Evolutionary conservation across 495 filamentous ascomycete species (phyloP).

Genomic region (Cercophora newfieldiana): DNA sequence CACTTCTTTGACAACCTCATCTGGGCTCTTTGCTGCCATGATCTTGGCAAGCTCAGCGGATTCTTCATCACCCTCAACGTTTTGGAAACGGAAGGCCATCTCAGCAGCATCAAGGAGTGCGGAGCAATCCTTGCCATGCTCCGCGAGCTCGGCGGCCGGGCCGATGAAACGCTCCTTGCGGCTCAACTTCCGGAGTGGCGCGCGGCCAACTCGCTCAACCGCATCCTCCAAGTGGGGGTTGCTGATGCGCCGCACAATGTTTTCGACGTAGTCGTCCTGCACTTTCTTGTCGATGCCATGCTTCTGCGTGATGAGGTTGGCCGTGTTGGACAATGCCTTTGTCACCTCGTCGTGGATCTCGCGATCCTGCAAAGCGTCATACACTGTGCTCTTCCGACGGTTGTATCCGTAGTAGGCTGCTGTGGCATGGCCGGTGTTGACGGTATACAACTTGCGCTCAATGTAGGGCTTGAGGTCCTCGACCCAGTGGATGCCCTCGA

Average conservation of each 20-base stretch:
- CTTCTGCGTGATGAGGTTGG: slow-evolving; percentile 79
- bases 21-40: slow-evolving; percentile 65
- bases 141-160: slow-evolving; percentile 80
- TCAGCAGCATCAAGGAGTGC: slow-evolving; percentile 74
- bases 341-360: slow-evolving; percentile 74
- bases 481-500: slow-evolving; percentile 90
- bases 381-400: slow-evolving; percentile 77
- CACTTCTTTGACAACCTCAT: slow-evolving; percentile 69
- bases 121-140: slow-evolving; percentile 68
- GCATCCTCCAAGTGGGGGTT: slow-evolving; percentile 94
- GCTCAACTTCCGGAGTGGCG: slow-evolving; percentile 86
- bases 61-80: slow-evolving; percentile 86
- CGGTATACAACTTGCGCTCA: slow-evolving; percentile 98
- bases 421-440: slow-evolving; percentile 98
- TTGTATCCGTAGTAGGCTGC: slow-evolving; percentile 93
- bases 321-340: slow-evolving; percentile 76
- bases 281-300: slow-evolving; percentile 74
- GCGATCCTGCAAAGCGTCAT: slow-evolving; percentile 70
- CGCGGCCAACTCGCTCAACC: slow-evolving; percentile 93
- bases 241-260: slow-evolving; percentile 87
- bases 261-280: slow-evolving; percentile 86
- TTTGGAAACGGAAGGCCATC: slow-evolving; percentile 89
- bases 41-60: slow-evolving; percentile 79
- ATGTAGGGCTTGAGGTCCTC: slow-evolving; percentile 91
- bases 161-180: slow-evolving; percentile 95